Evolutionary conservation across 768 basidiomycete genomes (phyloP), one percentile per base, ranked within the genome.

Genomic region (Exidia glandulosa): DNA sequence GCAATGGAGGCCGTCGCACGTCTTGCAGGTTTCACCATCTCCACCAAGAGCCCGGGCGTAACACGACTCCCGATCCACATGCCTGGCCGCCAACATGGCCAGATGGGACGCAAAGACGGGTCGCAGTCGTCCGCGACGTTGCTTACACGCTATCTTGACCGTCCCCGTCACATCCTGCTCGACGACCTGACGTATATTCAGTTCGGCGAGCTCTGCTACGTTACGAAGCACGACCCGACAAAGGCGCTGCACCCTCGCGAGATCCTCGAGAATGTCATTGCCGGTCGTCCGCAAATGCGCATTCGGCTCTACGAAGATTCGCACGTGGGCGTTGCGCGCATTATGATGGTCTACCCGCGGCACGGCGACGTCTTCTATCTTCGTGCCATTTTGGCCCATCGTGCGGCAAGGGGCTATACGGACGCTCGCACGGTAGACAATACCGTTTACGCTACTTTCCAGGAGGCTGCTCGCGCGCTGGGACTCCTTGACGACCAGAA

Each of bases 281-380:
- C 9, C 19, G 36, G 36, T 37, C 36, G 36, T 19, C 36, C 36
- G 9, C 36, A 37, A 19, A 37, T 37, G 36, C 36, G 36, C 10
- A 37, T 37, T 37, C 36, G 36, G 9, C 19, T 37, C 9, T 19
- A 19, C 19, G 36, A 9, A 37, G 9, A 9, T 37, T 9, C 36
- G 36, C 10, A 9, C 10, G 36, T 10, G 19, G 36, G 36, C 10
- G 36, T 37, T 9, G 9, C 36, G 19, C 36, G 36, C 36, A 37
- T 37, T 37, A 9, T 9, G 10, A 10, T 37, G 36, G 36, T 37
- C 10, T 10, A 37, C 0, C 70, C 72, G 0, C 66, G 67, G 0
- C 32, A 67, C 19, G 73, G 76, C 0, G 74, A 77, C 25, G 47
- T 66, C 0, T 77, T 72, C 61, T 75, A 74, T 55, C 60, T 76